Evolutionary conservation across 2,329 filamentous ascomycete species (phyloP).

Genomic region (Cordyceps cateniannulata): DNA sequence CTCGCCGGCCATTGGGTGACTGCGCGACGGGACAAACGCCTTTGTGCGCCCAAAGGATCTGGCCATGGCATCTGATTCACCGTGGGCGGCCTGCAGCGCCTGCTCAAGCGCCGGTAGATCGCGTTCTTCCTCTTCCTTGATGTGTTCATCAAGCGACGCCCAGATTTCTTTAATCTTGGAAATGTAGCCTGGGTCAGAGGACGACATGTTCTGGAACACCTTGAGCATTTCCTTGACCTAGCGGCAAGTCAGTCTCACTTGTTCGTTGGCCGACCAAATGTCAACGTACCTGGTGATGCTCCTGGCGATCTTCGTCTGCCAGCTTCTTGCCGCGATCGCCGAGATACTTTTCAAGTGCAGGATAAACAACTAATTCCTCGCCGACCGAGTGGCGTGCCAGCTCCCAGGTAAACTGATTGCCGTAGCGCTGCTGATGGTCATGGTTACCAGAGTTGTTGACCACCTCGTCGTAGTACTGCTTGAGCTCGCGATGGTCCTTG

Average conservation of each 20-base stretch:
- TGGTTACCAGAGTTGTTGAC: slow-evolving; percentile 25
- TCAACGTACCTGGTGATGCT: slow-evolving; percentile 36
- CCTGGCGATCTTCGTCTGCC: slow-evolving; percentile 40
- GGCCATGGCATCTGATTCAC: slow-evolving; percentile 29
- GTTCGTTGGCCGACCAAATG: not conserved
- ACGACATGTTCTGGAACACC: slow-evolving; percentile 39
- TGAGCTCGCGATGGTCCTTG: slow-evolving; percentile 25
- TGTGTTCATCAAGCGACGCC: slow-evolving; percentile 37
- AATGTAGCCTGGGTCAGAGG: slow-evolving; percentile 34
- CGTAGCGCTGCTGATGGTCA: slow-evolving; percentile 33
- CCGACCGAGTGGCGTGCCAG: slow-evolving; percentile 41
- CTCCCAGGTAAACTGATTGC: slow-evolving; percentile 44
- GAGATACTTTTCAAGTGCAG: slow-evolving; percentile 44
- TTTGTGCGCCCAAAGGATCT: slow-evolving; percentile 45
- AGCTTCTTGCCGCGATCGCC: slow-evolving; percentile 33
- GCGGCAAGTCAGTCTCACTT: not conserved
- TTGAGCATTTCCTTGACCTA: slow-evolving; percentile 47
- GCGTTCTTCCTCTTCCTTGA: slow-evolving; percentile 42
- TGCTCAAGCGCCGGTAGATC: slow-evolving; percentile 44
- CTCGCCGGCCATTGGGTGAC: slow-evolving; percentile 44
- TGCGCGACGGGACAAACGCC: slow-evolving; percentile 44
- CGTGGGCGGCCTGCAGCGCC: slow-evolving; percentile 27
- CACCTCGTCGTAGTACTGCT: slow-evolving; percentile 36
- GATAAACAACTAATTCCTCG: slow-evolving; percentile 47
- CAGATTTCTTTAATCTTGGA: slow-evolving; percentile 37